Evolutionary conservation across 345 rosid genomes (phyloP).

Genomic region (Eucalyptus viminalis): DNA sequence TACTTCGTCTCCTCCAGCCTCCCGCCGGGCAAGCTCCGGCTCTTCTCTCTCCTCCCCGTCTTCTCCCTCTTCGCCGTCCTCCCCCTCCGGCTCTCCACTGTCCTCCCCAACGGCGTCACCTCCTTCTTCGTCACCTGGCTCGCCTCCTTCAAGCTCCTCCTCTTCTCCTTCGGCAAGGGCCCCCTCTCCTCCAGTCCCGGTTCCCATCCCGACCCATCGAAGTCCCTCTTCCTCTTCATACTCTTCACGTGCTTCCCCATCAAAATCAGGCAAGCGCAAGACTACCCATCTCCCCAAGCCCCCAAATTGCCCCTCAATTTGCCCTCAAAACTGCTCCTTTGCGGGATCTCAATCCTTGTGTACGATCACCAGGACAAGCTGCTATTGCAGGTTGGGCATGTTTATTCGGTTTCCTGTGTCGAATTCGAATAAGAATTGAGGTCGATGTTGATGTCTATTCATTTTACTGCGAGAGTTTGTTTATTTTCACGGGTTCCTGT

Average conservation of each 20-base stretch:
- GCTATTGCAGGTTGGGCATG: neutral
- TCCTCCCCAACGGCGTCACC: constrained; percentile 5
- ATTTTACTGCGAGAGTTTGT: neutral
- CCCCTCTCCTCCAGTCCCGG: constrained; percentile 12
- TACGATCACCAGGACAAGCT: neutral
- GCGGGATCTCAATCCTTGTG: neutral
- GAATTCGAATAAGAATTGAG: neutral
- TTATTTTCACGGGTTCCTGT: neutral
- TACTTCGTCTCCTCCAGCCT: constrained; percentile 10
- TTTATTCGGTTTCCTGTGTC: neutral
- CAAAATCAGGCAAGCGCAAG: neutral
- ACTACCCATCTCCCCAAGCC: neutral
- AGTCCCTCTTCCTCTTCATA: constrained; percentile 6
- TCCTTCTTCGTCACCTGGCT: constrained; percentile 26
- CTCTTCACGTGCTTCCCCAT: constrained; percentile 20
- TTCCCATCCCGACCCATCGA: neutral
- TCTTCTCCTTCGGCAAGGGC: constrained; percentile 25
- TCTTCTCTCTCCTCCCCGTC: constrained; percentile 24
- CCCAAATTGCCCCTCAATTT: neutral
- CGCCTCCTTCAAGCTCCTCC: constrained; percentile 33
- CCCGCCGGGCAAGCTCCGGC: constrained; percentile 9
- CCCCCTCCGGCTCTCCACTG: constrained; percentile 9
- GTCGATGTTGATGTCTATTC: neutral
- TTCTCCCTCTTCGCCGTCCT: constrained; percentile 21
- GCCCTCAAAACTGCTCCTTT: neutral